phyloP scores from a whole-genome alignment of 1,284 basidiomycete species.

The Pseudozyma sp. region DNA sequence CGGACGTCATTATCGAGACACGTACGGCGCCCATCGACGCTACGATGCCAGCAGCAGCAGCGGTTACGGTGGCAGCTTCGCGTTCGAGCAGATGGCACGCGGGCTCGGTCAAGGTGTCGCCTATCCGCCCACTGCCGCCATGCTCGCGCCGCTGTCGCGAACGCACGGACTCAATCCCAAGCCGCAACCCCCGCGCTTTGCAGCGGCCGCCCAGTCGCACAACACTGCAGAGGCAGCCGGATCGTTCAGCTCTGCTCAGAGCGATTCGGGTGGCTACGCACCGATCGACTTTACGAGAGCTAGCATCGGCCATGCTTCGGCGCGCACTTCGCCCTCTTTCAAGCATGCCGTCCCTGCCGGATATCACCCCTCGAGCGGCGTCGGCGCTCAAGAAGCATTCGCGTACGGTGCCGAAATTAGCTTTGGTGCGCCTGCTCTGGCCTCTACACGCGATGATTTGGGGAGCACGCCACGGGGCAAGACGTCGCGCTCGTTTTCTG shows the following conservation, averaged over 20 bases:
- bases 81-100: slow-evolving; percentile 66
- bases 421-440: slow-evolving; percentile 41
- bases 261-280: slow-evolving; percentile 47
- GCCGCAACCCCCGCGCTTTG: slow-evolving; percentile 39
- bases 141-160: slow-evolving; percentile 64
- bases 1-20: slow-evolving; percentile 36
- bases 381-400: slow-evolving; percentile 50
- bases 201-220: slow-evolving; percentile 9
- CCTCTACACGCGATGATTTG: slow-evolving; percentile 36
- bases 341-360: slow-evolving; percentile 45
- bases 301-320: slow-evolving; percentile 49
- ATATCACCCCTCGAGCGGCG: slow-evolving; percentile 12
- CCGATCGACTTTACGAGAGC: slow-evolving; percentile 33
- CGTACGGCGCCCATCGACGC: slow-evolving; percentile 40
- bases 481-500: slow-evolving; percentile 52
- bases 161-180: slow-evolving; percentile 58
- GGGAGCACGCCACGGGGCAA: slow-evolving; percentile 40
- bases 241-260: slow-evolving; percentile 48
- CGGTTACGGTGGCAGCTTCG: slow-evolving; percentile 61
- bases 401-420: slow-evolving; percentile 60
- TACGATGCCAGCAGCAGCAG: slow-evolving; percentile 44
- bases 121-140: slow-evolving; percentile 60
- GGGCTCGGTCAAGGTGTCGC: slow-evolving; percentile 58
- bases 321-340: slow-evolving; percentile 53
- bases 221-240: slow-evolving; percentile 18